Base-by-base conservation (phyloP, 768 basidiomycete genomes). In the Suillus variegatus region DNA sequence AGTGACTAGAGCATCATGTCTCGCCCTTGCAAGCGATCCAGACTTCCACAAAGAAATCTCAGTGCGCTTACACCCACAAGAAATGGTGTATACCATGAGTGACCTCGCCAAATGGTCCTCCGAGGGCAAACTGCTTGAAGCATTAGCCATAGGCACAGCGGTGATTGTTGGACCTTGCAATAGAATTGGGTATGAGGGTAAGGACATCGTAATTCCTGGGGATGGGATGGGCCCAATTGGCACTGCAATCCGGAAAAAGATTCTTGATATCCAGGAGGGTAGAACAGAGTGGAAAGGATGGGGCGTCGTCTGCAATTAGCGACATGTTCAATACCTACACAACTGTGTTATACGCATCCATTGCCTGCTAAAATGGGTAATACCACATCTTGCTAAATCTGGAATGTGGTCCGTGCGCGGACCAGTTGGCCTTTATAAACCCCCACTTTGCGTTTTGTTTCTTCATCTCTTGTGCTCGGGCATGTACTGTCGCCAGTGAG, bases 141-240 rank as follows among this genome's bases (percentile, higher is more conserved):
- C 92, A 16, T 93, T 98, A 72, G 91, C 91, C 55, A 85, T 92
- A 40, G 95, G 96, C 74, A 93, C 91, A 0, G 94, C 93, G 8
- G 92, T 86, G 40, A 85, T 94, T 64, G 88, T 95, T 62, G 88
- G 84, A 36, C 85, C 90, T 4, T 85, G 91, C 0, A 83, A 89
- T 67, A 85, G 82, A 61, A 90, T 95, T 70, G 94, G 93, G 18
- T 92, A 88, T 74, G 79, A 86, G 40, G 88, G 86, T 22, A 79
- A 84, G 70, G 88, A 89, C 63, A 79, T 92, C 51, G 76, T 75
- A 36, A 82, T 94, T 46, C 91, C 90, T 0, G 85, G 84, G 13
- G 70, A 68, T 10, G 83, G 83, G 0, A 54, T 85, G 32, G 85
- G 86, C 0, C 78, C 78, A 1, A 82, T 97, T 16, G 92, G 91